Evolutionary conservation across 495 filamentous ascomycete species (phyloP).

Genomic region (Xeromyces bisporus): DNA sequence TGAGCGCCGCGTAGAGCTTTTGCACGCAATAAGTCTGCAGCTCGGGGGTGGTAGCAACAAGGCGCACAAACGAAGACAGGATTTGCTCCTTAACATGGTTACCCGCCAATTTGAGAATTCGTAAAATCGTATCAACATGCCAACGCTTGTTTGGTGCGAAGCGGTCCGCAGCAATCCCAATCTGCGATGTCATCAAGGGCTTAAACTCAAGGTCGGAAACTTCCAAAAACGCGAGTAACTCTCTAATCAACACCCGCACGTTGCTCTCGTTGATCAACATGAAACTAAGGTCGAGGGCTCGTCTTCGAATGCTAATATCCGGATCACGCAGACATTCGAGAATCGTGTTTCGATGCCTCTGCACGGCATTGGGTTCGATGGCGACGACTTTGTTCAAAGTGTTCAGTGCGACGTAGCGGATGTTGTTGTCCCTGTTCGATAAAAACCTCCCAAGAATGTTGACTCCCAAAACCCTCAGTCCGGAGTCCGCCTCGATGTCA

Average conservation of each 20-base stretch:
- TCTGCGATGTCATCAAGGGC: constrained; percentile 89
- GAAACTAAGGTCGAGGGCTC: constrained; percentile 91
- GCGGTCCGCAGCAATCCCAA: constrained; percentile 88
- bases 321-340: constrained; percentile 91
- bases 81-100: constrained; percentile 98
- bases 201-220: constrained; percentile 98
- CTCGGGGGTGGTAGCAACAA: constrained; percentile 88
- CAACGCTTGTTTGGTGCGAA: constrained; percentile 94
- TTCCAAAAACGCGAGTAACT: constrained; percentile 85
- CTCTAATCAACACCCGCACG: constrained; percentile 79
- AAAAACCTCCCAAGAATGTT: constrained; percentile 98
- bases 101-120: constrained; percentile 86
- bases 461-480: constrained; percentile 81
- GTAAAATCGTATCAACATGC: constrained; percentile 93
- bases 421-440: constrained; percentile 96
- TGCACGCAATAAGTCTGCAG: constrained; percentile 92
- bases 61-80: constrained; percentile 83
- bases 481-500: constrained; percentile 94
- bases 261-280: constrained; percentile 95
- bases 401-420: constrained; percentile 93
- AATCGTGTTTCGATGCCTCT: constrained; percentile 92
- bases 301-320: constrained; percentile 93
- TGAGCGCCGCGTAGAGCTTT: constrained; percentile 77
- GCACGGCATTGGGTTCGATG: constrained; percentile 93
- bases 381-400: constrained; percentile 97